These are phyloP conservation scores for Pseudomassariella vexata DNA, from an alignment of 2,329 filamentous ascomycete genomes.

Conservation along the genomic window DNA sequence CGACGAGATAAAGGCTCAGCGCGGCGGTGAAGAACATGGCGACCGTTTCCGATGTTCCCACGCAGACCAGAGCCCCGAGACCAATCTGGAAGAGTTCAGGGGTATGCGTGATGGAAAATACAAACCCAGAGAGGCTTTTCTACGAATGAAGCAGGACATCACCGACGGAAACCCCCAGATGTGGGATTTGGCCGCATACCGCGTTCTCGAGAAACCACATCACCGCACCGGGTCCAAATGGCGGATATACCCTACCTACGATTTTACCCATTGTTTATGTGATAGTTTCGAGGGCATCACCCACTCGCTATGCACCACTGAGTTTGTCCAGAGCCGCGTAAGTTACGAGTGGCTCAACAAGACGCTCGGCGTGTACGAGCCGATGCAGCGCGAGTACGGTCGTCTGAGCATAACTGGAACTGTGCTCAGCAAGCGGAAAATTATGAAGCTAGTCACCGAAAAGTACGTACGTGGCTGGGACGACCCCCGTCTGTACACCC, in stretches of 20 bases:
- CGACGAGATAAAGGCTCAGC: constrained; percentile 77
- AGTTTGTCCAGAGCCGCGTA: constrained; percentile 78
- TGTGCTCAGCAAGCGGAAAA: constrained; percentile 79
- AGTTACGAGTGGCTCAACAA: constrained; percentile 91
- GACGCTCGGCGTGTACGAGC: constrained; percentile 74
- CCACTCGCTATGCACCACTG: constrained; percentile 87
- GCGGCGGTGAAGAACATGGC: constrained; percentile 67
- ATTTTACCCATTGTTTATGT: constrained; percentile 84
- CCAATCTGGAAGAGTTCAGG: constrained; percentile 76
- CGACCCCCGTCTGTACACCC: constrained; percentile 82
- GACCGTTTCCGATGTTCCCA: constrained; percentile 77
- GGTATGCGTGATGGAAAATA: constrained; percentile 92
- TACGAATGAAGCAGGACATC: constrained; percentile 91
- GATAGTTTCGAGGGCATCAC: constrained; percentile 92
- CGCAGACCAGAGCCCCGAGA: constrained; percentile 66
- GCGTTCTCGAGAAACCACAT: constrained; percentile 67
- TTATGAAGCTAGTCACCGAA: constrained; percentile 71
- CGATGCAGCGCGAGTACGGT: constrained; percentile 86
- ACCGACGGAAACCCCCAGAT: constrained; percentile 83
- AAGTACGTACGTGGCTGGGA: constrained; percentile 84
- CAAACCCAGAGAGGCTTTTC: constrained; percentile 72
- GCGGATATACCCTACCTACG: constrained; percentile 94
- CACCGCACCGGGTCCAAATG: constrained; percentile 76
- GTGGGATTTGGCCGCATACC: constrained; percentile 81
- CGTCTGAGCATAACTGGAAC: constrained; percentile 76